Conservation (phyloP, 2,329 filamentous ascomycete species). For the Colletotrichum acutatum region DNA sequence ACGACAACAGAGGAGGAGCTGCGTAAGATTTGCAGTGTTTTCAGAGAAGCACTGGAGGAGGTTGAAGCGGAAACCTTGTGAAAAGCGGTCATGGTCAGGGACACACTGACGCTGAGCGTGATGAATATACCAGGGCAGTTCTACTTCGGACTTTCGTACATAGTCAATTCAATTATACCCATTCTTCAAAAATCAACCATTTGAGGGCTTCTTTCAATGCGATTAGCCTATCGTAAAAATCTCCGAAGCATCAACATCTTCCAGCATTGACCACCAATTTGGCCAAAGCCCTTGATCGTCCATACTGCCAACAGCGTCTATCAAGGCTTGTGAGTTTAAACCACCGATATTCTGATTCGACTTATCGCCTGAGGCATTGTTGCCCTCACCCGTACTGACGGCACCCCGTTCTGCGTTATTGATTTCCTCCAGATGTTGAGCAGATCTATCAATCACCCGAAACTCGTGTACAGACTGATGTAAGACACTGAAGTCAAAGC, state of each 20-base stretch:
- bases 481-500: slow-evolving; percentile 43
- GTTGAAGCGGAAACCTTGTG: slow-evolving; percentile 16
- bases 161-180: not conserved
- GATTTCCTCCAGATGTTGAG: slow-evolving; percentile 45
- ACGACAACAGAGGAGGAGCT: slow-evolving; percentile 58
- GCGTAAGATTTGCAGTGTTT: slow-evolving; percentile 11
- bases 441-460: slow-evolving; percentile 44
- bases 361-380: not conserved
- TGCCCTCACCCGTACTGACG: not conserved
- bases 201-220: not conserved
- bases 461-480: slow-evolving; percentile 47
- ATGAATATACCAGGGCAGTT: not conserved
- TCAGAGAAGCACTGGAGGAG: slow-evolving; percentile 18
- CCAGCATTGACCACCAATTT: slow-evolving; percentile 36
- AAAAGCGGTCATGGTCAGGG: not conserved
- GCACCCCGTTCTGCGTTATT: slow-evolving; percentile 39
- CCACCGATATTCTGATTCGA: not conserved
- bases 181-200: too few relatives aligned
- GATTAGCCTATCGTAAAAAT: slow-evolving; percentile 9
- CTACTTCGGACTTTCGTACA: not conserved
- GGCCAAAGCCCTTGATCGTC: slow-evolving; percentile 35
- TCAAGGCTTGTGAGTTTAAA: not conserved
- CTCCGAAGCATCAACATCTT: slow-evolving; percentile 30
- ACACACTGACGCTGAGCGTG: not conserved
- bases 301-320: slow-evolving; percentile 11